Percentiles rank a stretch among this genome's conserved stretches.
Evolutionary conservation across 164 flowering plant species (phyloP).

Genomic region (Magnolia sinica): DNA sequence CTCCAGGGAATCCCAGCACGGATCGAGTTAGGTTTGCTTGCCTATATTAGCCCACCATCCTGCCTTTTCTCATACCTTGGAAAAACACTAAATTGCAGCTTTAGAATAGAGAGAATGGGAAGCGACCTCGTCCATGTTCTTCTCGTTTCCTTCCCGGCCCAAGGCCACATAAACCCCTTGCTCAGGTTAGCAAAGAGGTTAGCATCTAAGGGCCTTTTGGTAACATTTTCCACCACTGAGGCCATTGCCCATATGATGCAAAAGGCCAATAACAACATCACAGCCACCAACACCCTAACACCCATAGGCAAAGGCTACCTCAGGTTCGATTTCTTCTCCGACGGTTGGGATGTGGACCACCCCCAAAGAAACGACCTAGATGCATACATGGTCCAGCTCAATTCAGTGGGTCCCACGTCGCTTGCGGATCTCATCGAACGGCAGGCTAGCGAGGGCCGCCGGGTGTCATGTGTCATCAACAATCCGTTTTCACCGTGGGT

Average conservation of each 20-base stretch:
- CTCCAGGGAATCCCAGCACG: too few relatives aligned
- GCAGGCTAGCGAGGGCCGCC: conserved; percentile 36
- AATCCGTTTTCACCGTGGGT: conserved; percentile 86
- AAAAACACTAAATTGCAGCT: too few relatives aligned
- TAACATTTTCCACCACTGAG: conserved; percentile 51
- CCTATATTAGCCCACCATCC: too few relatives aligned
- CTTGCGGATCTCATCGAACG: conserved; percentile 34
- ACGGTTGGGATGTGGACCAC: conserved; percentile 41
- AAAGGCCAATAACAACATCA: conserved; percentile 24
- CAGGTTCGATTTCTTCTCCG: conserved; percentile 65
- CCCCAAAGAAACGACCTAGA: conserved; percentile 34
- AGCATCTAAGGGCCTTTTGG: conserved; percentile 25
- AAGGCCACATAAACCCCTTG: conserved; percentile 35
- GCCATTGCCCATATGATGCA: conserved; percentile 34
- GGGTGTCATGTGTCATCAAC: conserved; percentile 62
- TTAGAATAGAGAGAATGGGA: background rate
- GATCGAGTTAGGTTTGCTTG: too few relatives aligned
- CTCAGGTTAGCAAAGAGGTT: conserved; percentile 30
- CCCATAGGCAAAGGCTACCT: conserved; percentile 53
- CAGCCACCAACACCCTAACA: conserved; percentile 17
- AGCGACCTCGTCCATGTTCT: conserved; percentile 21
- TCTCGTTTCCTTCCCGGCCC: conserved; percentile 24
- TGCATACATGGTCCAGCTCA: conserved; percentile 35
- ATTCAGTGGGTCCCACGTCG: conserved; percentile 31
- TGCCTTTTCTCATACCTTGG: too few relatives aligned